Evolutionary conservation across 164 flowering plant genomes (phyloP).

Genomic region (Euptelea pleiosperma): DNA sequence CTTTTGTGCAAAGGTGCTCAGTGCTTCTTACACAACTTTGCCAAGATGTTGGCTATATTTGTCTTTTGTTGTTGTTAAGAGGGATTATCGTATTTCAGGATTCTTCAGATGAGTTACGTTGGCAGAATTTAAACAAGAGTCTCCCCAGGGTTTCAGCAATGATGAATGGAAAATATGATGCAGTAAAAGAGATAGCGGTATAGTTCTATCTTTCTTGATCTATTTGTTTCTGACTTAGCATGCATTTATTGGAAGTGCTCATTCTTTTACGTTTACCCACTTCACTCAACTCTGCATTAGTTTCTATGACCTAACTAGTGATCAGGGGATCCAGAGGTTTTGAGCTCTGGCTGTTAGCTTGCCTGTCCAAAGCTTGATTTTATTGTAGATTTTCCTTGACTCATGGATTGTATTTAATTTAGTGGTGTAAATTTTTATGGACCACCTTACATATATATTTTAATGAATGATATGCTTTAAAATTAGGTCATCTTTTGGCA

Average conservation of each 20-base stretch:
- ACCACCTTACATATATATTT: no score
- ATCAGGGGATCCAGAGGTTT: no score
- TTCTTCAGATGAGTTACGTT: slow-evolving; percentile 70
- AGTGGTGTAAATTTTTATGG: no score
- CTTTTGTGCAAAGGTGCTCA: slow-evolving; percentile 86
- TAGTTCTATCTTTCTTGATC: not conserved
- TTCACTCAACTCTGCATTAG: not conserved
- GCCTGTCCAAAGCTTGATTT: no score
- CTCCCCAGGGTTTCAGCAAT: slow-evolving; percentile 70
- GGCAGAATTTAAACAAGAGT: slow-evolving; percentile 71
- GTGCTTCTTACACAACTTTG: not conserved
- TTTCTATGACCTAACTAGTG: not conserved
- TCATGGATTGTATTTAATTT: no score
- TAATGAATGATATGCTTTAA: no score
- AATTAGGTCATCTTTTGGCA: no score
- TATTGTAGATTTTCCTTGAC: no score
- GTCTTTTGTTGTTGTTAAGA: slow-evolving; percentile 4
- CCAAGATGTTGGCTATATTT: not conserved
- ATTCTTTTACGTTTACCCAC: not conserved
- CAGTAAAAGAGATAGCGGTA: slow-evolving; percentile 66
- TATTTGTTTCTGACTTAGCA: not conserved
- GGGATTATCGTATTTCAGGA: slow-evolving; percentile 45
- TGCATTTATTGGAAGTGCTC: not conserved
- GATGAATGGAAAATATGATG: slow-evolving; percentile 80
- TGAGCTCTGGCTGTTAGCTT: no score